A percentile compares a stretch with the other conserved stretches of the same genome.
These are phyloP conservation scores for Blastocystis sp. DNA, from an alignment of 352 stramenopile species.

Conservation along the genomic window DNA sequence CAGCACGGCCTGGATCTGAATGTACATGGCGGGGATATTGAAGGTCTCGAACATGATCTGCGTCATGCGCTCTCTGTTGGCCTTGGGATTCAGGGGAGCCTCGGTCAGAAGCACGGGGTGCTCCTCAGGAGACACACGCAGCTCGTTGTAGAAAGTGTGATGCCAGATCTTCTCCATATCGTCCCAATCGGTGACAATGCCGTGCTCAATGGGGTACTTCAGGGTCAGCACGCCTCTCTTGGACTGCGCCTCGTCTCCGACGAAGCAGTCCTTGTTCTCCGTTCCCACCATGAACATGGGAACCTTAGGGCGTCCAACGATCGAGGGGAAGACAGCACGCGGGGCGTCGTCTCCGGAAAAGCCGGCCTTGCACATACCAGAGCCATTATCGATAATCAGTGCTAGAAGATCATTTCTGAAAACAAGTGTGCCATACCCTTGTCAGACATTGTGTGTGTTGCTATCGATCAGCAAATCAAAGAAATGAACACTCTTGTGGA, in stretches of 20 bases:
- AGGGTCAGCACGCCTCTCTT: slow-evolving; percentile 87
- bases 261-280: slow-evolving; percentile 88
- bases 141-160: slow-evolving; percentile 97
- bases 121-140: slow-evolving; percentile 88
- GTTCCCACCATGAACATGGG: slow-evolving; percentile 93
- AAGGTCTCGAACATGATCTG: slow-evolving; percentile 99
- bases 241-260: slow-evolving; percentile 86
- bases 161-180: slow-evolving; percentile 99
- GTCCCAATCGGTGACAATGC: slow-evolving; percentile 89
- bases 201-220: slow-evolving; percentile 96
- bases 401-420: slow-evolving; percentile 69
- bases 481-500: neutral
- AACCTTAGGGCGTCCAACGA: slow-evolving; percentile 82
- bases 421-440: neutral
- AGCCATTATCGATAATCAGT: slow-evolving; percentile 94
- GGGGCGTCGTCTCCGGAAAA: slow-evolving; percentile 93
- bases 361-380: slow-evolving; percentile 96
- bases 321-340: slow-evolving; percentile 86
- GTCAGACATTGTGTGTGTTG: slow-evolving; percentile 13
- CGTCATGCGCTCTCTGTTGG: slow-evolving; percentile 84
- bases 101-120: slow-evolving; percentile 88
- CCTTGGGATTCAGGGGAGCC: slow-evolving; percentile 82
- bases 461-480: neutral
- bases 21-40: slow-evolving; percentile 92
- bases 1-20: slow-evolving; percentile 85